Percentiles rank a stretch among this genome's conserved stretches.
Conservation (phyloP, 2,329 filamentous ascomycete species). For the Talaromyces islandicus region DNA sequence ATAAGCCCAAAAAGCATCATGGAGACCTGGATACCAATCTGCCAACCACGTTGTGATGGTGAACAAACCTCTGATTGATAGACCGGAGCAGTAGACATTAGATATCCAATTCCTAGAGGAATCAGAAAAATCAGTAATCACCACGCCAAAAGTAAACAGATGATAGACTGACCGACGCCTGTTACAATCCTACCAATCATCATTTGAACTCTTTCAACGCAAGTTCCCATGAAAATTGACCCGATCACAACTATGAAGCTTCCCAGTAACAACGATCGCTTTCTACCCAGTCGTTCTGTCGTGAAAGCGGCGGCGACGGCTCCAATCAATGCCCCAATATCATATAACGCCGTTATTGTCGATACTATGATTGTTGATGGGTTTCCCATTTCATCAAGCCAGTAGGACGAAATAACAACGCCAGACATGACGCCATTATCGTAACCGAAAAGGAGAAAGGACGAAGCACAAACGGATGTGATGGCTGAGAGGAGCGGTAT, state of each 20-base stretch:
- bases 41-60: slow-evolving; percentile 22
- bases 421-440: slow-evolving; percentile 25
- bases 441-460: slow-evolving; percentile 42
- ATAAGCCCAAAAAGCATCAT: slow-evolving; percentile 16
- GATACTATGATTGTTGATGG: slow-evolving; percentile 19
- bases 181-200: slow-evolving; percentile 21
- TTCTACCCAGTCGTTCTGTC: slow-evolving; percentile 23
- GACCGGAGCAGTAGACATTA: slow-evolving; percentile 21
- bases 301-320: slow-evolving; percentile 20
- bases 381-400: slow-evolving; percentile 21
- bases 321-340: slow-evolving; percentile 23
- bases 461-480: slow-evolving; percentile 17
- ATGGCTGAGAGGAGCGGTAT: slow-evolving; percentile 17
- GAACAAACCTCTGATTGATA: slow-evolving; percentile 23
- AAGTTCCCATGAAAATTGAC: slow-evolving; percentile 18
- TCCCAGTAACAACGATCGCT: slow-evolving; percentile 20
- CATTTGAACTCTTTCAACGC: slow-evolving; percentile 15
- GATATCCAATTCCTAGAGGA: slow-evolving; percentile 7
- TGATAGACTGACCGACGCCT: slow-evolving; percentile 16
- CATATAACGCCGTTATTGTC: slow-evolving; percentile 26
- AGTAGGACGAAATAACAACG: slow-evolving; percentile 21
- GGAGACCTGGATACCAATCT: not conserved
- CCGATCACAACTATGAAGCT: slow-evolving; percentile 18
- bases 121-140: not conserved
- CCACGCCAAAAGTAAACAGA: not conserved